Conservation (phyloP, 192 early-diverging fungal genomes). For the Coemansia asiatica region DNA sequence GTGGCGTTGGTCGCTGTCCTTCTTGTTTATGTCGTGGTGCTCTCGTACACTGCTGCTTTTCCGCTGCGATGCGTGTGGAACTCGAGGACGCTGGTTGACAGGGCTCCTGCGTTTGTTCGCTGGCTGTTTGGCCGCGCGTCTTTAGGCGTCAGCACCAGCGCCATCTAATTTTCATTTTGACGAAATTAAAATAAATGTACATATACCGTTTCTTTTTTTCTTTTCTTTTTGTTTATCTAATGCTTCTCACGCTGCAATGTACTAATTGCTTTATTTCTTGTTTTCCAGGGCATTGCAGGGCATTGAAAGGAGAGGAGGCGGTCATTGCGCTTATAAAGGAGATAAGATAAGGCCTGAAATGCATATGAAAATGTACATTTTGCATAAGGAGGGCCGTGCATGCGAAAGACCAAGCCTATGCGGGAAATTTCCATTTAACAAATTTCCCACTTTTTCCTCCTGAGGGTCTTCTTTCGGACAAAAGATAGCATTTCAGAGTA, state of each 20-base stretch:
- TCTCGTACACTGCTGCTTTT: conserved; percentile 33
- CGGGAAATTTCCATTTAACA: too few species aligned
- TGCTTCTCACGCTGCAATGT: neutral
- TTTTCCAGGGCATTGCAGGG: conserved; percentile 2
- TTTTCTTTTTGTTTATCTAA: neutral
- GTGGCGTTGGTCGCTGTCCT: conserved; percentile 38
- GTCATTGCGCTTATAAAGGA: too few species aligned
- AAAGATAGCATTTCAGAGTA: too few species aligned
- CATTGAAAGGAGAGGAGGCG: neutral
- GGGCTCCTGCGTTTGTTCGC: conserved; percentile 25
- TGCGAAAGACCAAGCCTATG: too few species aligned
- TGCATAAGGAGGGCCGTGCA: too few species aligned
- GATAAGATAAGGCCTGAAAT: neutral
- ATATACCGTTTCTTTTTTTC: neutral
- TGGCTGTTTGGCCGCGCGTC: conserved; percentile 39
- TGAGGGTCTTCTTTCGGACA: too few species aligned
- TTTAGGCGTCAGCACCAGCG: neutral
- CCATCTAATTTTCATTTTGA: conserved; percentile 13
- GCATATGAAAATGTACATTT: conserved; percentile 7
- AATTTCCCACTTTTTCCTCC: too few species aligned
- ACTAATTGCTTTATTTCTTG: neutral
- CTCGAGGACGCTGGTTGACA: conserved; percentile 26
- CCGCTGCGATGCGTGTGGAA: conserved; percentile 37
- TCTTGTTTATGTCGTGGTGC: conserved; percentile 22
- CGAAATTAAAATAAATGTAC: neutral